These are phyloP conservation scores for Pseudozyma sp. DNA, from an alignment of 1,284 basidiomycete species.

Conservation along the genomic window DNA sequence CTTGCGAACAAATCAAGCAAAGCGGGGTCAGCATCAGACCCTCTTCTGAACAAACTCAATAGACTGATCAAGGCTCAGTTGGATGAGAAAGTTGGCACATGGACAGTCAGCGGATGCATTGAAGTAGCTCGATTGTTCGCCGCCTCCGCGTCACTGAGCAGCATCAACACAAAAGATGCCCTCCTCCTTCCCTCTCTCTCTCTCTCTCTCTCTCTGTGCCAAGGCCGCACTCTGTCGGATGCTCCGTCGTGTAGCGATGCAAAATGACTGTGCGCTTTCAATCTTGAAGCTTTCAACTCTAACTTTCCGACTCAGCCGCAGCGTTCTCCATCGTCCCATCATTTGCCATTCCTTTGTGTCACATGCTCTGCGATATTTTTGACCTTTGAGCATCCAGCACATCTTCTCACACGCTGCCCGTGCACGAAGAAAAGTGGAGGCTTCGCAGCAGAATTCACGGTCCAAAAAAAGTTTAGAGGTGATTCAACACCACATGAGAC, in stretches of 20 bases:
- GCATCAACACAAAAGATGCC: neutral
- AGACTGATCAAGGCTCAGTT: neutral
- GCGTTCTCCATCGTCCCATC: too few species aligned
- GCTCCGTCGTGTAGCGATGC: too few species aligned
- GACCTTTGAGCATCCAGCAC: too few species aligned
- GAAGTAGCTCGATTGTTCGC: neutral
- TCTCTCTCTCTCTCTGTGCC: neutral
- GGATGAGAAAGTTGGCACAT: neutral
- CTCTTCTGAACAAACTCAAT: neutral
- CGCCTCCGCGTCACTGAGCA: conserved; percentile 15
- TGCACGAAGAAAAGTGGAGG: conserved; percentile 18
- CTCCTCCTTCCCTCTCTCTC: neutral
- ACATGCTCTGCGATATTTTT: too few species aligned
- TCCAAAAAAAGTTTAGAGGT: neutral
- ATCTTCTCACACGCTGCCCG: neutral
- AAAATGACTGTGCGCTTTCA: too few species aligned
- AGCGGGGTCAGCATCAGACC: conserved; percentile 5
- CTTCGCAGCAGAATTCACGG: neutral
- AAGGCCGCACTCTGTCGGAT: neutral
- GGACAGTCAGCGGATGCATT: neutral
- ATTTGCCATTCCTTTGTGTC: too few species aligned
- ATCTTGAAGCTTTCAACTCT: too few species aligned
- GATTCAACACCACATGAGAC: conserved; percentile 8
- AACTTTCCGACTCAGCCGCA: too few species aligned
- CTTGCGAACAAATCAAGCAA: neutral